Conservation (phyloP, 2,329 filamentous ascomycete species). For the Coleophoma cylindrospora region DNA sequence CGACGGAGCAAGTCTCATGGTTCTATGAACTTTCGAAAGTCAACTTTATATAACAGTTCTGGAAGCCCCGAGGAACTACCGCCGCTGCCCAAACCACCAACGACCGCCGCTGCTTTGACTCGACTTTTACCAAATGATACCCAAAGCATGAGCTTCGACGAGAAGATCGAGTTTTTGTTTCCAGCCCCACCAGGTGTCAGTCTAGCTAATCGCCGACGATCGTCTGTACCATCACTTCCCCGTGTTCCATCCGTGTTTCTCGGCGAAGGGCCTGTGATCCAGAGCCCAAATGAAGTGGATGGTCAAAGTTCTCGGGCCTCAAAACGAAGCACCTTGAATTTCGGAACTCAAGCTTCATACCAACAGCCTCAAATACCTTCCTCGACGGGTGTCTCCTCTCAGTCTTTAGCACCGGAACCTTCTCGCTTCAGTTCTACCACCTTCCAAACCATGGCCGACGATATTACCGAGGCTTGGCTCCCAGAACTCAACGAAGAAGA, state of each 20-base stretch:
- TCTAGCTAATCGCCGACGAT: constrained; percentile 27
- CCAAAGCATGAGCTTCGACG: constrained; percentile 53
- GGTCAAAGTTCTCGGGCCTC: constrained; percentile 17
- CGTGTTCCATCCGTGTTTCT: constrained; percentile 20
- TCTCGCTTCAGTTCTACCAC: constrained; percentile 28
- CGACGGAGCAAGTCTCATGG: constrained; percentile 45
- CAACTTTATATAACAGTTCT: constrained; percentile 36
- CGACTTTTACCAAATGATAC: constrained; percentile 46
- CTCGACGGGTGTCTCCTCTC: background rate
- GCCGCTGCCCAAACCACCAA: constrained; percentile 37
- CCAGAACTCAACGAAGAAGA: constrained; percentile 24
- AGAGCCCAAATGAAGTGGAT: constrained; percentile 17
- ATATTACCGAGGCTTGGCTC: constrained; percentile 33
- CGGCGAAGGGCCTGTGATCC: constrained; percentile 11
- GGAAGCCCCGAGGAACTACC: constrained; percentile 46
- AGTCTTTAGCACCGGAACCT: constrained; percentile 3
- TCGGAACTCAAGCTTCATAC: constrained; percentile 6
- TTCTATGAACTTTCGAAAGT: constrained; percentile 39
- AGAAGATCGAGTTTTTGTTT: constrained; percentile 50
- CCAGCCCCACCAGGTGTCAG: constrained; percentile 28
- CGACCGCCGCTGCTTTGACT: constrained; percentile 31
- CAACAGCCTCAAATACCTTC: constrained; percentile 3
- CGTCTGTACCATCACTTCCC: constrained; percentile 40
- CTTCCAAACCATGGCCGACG: constrained; percentile 26
- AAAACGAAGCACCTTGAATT: constrained; percentile 21